phyloP scores from a whole-genome alignment of 805 yeast species.

The Tetrapisispora iriomotensis region DNA sequence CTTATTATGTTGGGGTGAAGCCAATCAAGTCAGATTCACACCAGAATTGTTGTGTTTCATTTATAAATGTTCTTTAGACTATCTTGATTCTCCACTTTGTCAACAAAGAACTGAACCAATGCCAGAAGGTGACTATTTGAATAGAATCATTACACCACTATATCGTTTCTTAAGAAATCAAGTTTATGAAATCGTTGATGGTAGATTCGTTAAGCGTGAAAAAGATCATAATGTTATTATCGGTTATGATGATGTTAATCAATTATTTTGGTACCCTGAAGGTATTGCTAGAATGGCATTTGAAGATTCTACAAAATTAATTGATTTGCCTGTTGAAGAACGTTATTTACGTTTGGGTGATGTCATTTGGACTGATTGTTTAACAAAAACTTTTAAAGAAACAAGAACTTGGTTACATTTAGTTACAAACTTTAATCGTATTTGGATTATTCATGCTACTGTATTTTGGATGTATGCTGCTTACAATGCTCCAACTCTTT shows the following conservation, averaged over 20 bases:
- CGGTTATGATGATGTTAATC: constrained; percentile 98
- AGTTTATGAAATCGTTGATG: constrained; percentile 72
- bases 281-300: constrained; percentile 89
- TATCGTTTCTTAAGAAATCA: constrained; percentile 72
- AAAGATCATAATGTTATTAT: constrained; percentile 70
- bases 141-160: constrained; percentile 86
- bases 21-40: constrained; percentile 89
- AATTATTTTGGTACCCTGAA: constrained; percentile 98
- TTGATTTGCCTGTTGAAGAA: constrained; percentile 82
- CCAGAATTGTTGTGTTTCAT: constrained; percentile 86
- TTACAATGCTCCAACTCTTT: constrained; percentile 83
- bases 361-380: constrained; percentile 82
- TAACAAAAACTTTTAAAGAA: constrained; percentile 93
- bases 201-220: constrained; percentile 77
- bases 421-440: constrained; percentile 92
- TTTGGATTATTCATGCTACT: constrained; percentile 89
- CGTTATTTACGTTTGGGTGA: constrained; percentile 86
- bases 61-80: constrained; percentile 90
- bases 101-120: constrained; percentile 77
- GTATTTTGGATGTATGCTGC: constrained; percentile 93
- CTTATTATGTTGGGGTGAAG: constrained; percentile 80
- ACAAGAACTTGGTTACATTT: constrained; percentile 96
- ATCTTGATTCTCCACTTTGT: constrained; percentile 79
- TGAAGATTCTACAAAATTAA: constrained; percentile 85
- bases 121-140: constrained; percentile 82